A percentile compares a stretch with the other conserved stretches of the same genome.
Conservation (phyloP, 2,329 filamentous ascomycete genomes). For the Chrysoporthe austroafricana region DNA sequence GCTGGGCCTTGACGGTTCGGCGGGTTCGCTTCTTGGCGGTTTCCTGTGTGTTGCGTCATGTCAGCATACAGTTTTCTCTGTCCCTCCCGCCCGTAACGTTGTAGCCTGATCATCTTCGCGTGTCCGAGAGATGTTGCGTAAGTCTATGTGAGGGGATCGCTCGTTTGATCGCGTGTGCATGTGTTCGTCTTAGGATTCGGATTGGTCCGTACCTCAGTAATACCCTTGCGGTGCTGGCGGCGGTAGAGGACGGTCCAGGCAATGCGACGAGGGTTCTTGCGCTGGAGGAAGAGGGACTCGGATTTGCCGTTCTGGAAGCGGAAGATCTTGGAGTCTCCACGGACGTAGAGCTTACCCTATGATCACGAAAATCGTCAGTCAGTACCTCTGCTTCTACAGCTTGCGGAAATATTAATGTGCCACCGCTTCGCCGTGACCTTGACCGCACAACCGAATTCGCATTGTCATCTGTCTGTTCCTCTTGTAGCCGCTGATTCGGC, state of each 20-base stretch:
- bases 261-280: constrained; percentile 99
- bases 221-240: constrained; percentile 99
- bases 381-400: constrained; percentile 31
- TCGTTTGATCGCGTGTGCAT: constrained; percentile 5
- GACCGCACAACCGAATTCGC: background rate
- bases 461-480: constrained; percentile 3
- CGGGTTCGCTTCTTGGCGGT: constrained; percentile 99
- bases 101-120: constrained; percentile 4
- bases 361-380: constrained; percentile 38
- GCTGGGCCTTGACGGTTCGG: constrained; percentile 97
- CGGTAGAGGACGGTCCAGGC: constrained; percentile 98
- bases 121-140: constrained; percentile 2
- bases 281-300: constrained; percentile 99
- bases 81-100: background rate
- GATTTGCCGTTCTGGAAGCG: constrained; percentile 99
- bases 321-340: constrained; percentile 99
- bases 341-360: constrained; percentile 99
- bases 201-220: constrained; percentile 86
- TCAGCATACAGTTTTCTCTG: constrained; percentile 40
- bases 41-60: constrained; percentile 68
- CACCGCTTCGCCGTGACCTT: constrained; percentile 4
- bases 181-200: constrained; percentile 22
- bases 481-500: constrained; percentile 14
- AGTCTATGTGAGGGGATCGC: constrained; percentile 7
- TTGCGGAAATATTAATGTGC: background rate